Base-by-base conservation (phyloP, 2,329 filamentous ascomycete species). In the Apiospora pterosperma region DNA sequence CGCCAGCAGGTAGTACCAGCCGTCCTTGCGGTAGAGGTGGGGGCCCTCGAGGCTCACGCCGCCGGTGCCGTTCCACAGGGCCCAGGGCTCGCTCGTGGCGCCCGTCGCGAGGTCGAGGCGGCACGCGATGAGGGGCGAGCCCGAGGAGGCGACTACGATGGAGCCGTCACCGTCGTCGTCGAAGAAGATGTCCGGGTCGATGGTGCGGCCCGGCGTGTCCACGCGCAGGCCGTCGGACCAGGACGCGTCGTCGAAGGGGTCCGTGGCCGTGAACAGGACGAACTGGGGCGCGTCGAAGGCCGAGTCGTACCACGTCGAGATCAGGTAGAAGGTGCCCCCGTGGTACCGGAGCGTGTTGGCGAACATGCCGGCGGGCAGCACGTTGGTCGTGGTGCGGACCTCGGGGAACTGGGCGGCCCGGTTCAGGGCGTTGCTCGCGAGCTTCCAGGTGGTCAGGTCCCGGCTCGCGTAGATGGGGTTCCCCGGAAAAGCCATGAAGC, bases 401-500 rank as follows among this genome's bases (percentile, higher is more conserved):
- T 73, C 74, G 0, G 78, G 78, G 5, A 82, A 72, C 66, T 82
- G 81, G 0, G 73, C 69, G 1, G 68, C 69, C 25, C 70, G 67
- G n/a, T 66, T 69, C 5, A 73, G 59, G 0, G 4, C 58, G 59
- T 64, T 48, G 61, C 71, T 68, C 1, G 76, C 71, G 44, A 74
- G 72, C 48, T 69, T 71, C 75, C 74, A 76, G 61, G 69, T 68
- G 31, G 71, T 63, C 7, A 79, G 69, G 62, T 79, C 74, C 36
- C 72, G 72, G 16, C 75, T 78, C n/a, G 72, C 71, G 63, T 75
- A 75, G 42, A 75, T 73, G 58, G 84, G 82, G 0, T 80, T 75
- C 28, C 86, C 85, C 0, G 86, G 79, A 67, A 88, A 88, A 8
- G 87, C 81, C 70, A 88, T 87, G 68, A 88, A 86, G 10, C 84